A percentile compares a stretch with the other conserved stretches of the same genome.
phyloP scores from a whole-genome alignment of 2,329 filamentous ascomycete genomes.

The Zasmidium cellare region DNA sequence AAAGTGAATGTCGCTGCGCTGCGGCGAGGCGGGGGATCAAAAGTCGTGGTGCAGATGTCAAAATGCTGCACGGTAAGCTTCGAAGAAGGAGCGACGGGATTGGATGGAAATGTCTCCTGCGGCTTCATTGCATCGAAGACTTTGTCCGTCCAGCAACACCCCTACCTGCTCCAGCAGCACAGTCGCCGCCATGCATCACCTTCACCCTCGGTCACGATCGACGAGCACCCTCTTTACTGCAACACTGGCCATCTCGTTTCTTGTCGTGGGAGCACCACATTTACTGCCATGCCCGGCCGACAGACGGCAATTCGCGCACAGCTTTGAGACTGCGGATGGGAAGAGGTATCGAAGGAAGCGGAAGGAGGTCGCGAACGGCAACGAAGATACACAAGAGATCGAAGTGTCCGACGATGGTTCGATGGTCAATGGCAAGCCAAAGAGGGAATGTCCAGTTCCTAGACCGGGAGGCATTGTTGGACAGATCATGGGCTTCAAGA shows the following conservation, averaged over 20 bases:
- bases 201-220: constrained; percentile 90
- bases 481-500: constrained; percentile 69
- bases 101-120: background rate
- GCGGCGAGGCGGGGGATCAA: background rate
- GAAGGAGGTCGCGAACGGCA: constrained; percentile 19
- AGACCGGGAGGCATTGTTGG: constrained; percentile 81
- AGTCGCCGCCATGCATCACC: constrained; percentile 46
- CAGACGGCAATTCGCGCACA: constrained; percentile 75
- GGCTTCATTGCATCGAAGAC: constrained; percentile 6
- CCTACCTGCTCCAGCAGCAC: background rate
- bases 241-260: constrained; percentile 85
- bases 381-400: constrained; percentile 7
- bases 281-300: constrained; percentile 83
- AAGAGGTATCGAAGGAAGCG: constrained; percentile 44
- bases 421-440: constrained; percentile 28
- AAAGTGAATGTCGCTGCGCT: background rate
- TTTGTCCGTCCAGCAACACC: background rate
- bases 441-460: constrained; percentile 85
- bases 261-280: constrained; percentile 89
- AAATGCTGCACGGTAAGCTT: background rate
- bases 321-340: constrained; percentile 32
- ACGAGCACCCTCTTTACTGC: constrained; percentile 93
- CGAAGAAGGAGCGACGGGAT: background rate
- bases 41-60: background rate
- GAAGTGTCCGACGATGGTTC: constrained; percentile 1